phyloP scores from a whole-genome alignment of 2,329 filamentous ascomycete genomes.

The Cladosporium sp. region DNA sequence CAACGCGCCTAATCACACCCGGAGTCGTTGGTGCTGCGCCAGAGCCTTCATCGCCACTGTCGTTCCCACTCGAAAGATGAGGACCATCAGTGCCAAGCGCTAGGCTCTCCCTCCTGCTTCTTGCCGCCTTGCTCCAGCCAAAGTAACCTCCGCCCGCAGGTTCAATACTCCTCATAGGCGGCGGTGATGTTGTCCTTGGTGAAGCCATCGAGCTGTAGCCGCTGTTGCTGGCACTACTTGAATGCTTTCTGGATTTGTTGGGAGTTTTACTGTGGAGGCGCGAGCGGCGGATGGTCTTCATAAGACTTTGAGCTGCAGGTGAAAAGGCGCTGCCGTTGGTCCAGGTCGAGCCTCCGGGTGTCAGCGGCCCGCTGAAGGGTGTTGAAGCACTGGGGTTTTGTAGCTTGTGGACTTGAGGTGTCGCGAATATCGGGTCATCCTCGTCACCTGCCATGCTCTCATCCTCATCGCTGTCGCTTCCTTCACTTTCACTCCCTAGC shows the following conservation, averaged over 20 bases:
- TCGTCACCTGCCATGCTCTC: slow-evolving; percentile 52
- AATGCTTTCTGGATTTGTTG: slow-evolving; percentile 63
- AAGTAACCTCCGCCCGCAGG: slow-evolving; percentile 46
- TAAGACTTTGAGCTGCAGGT: slow-evolving; percentile 72
- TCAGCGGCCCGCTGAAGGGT: slow-evolving; percentile 49
- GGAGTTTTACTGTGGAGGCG: slow-evolving; percentile 56
- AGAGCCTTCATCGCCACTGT: slow-evolving; percentile 70
- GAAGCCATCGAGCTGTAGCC: slow-evolving; percentile 68
- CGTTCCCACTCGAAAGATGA: slow-evolving; percentile 75
- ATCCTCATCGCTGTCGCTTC: slow-evolving; percentile 62
- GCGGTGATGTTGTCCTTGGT: slow-evolving; percentile 76
- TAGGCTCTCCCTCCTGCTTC: slow-evolving; percentile 75
- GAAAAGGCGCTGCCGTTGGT: slow-evolving; percentile 58
- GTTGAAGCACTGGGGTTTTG: slow-evolving; percentile 51
- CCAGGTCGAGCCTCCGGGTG: slow-evolving; percentile 46
- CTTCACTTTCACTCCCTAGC: slow-evolving; percentile 78
- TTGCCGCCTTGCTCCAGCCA: slow-evolving; percentile 43
- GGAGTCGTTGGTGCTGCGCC: slow-evolving; percentile 57
- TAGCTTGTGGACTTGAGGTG: slow-evolving; percentile 72
- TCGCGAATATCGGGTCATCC: slow-evolving; percentile 75
- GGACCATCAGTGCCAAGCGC: slow-evolving; percentile 88
- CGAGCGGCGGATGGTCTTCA: slow-evolving; percentile 76
- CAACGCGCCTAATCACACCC: slow-evolving; percentile 77
- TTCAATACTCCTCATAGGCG: slow-evolving; percentile 60
- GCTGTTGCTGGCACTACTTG: slow-evolving; percentile 64